Percentiles rank a stretch among this genome's conserved stretches.
Conservation (phyloP, 306 rosid species). For the Dalbergia cultrata region DNA sequence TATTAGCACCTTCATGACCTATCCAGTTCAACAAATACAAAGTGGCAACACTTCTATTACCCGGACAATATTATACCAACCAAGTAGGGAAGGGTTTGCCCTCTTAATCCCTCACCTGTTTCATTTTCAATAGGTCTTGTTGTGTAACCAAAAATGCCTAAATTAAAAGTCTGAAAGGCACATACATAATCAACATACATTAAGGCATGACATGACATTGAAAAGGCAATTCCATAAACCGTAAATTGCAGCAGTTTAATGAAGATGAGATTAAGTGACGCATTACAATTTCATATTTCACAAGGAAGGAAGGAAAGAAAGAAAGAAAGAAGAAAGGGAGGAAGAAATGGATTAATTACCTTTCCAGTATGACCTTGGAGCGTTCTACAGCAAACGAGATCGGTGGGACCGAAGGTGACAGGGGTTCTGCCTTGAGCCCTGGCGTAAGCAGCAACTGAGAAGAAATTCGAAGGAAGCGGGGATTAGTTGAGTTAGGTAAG, state of each 20-base stretch:
- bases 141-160: neutral
- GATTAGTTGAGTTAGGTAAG: neutral
- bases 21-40: neutral
- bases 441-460: conserved; percentile 74
- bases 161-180: neutral
- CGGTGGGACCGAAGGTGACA: conserved; percentile 87
- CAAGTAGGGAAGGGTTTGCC: neutral
- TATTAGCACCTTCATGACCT: neutral
- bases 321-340: neutral
- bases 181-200: neutral
- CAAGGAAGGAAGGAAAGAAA: no score
- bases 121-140: neutral
- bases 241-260: neutral
- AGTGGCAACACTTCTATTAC: neutral
- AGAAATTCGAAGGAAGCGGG: conserved; percentile 13
- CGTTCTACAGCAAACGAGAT: conserved; percentile 96
- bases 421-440: conserved; percentile 78
- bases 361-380: conserved; percentile 90
- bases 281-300: conserved; percentile 26
- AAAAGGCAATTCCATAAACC: neutral
- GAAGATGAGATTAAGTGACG: neutral
- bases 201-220: neutral
- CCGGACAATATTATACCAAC: neutral
- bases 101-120: conserved; percentile 27
- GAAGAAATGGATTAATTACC: conserved; percentile 47